Evolutionary conservation across 176 grass and related monocot species (phyloP).

Genomic region (Phoenix dactylifera): DNA sequence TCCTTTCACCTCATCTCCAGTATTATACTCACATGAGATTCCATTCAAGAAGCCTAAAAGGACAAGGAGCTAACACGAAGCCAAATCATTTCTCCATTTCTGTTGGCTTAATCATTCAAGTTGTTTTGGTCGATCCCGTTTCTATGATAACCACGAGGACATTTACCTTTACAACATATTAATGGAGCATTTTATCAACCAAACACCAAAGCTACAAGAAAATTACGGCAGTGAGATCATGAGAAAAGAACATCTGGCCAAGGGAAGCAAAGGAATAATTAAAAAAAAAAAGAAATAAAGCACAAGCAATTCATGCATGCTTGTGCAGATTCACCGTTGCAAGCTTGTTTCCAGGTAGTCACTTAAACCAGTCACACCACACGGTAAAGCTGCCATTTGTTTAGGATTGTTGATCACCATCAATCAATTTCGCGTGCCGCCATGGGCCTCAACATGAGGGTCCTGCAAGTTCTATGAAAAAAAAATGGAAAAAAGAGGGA

Average conservation of each 20-base stretch:
- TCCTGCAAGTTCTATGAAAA: neutral
- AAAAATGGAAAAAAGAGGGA: too few species aligned
- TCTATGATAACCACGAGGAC: conserved; percentile 3
- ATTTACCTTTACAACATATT: neutral
- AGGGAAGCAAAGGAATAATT: too few species aligned
- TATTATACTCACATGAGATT: conserved; percentile 20
- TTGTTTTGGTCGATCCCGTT: neutral
- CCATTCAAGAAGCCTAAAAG: neutral
- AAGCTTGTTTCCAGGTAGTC: neutral
- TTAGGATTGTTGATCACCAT: neutral
- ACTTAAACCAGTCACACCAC: neutral
- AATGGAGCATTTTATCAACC: too few species aligned
- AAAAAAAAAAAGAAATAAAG: too few species aligned
- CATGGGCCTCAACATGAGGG: neutral
- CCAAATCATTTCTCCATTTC: neutral
- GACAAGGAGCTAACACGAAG: neutral
- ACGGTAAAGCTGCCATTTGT: neutral
- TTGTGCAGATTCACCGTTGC: too few species aligned
- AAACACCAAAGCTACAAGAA: too few species aligned
- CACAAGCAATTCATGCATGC: too few species aligned
- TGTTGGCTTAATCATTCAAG: neutral
- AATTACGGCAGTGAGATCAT: too few species aligned
- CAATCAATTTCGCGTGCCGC: neutral
- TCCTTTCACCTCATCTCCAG: conserved; percentile 30
- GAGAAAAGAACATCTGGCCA: too few species aligned